Base-by-base conservation (phyloP, 2,329 filamentous ascomycete species). In the Gaeumannomyces tritici region DNA sequence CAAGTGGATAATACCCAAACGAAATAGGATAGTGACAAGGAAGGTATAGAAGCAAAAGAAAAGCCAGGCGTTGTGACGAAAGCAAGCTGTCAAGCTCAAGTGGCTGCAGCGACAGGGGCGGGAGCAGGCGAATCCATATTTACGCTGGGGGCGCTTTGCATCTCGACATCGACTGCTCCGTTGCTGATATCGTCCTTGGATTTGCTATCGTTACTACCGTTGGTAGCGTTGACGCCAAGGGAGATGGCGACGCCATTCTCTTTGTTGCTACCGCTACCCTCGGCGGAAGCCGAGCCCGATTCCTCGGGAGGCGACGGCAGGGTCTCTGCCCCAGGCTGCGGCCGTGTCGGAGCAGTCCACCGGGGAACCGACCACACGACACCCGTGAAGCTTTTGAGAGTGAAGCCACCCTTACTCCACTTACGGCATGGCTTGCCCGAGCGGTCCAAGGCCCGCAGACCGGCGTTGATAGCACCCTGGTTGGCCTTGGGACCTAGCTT, bases 401-500 rank as follows among this genome's bases (percentile, higher is more conserved):
- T 83, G 73, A 98, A 91, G 62, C 87, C 84, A 66, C 91, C 91
- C 74, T 88, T 90, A 72, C 86, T 82, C 95, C 95, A 99, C 73
- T 88, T 93, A 67, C 93, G 90, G 75, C 93, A 97, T 12, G 95
- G 93, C 71, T 93, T 90, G 67, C 93, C 93, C 9, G 89, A 89
- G 65, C 93, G 88, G 75, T 99, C 95, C 66, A 99, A 89, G 15
- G 95, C 93, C 62, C 95, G 91, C 60, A 99, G 87, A 61, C 91
- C 91, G 62, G 95, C 95, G 73, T 99, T 99, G 81, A 99, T 99
- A 64, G 93, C 93, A 66, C 95, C 95, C 70, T 93, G 90, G 74
- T 97, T 98, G 61, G 93, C 93, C 76, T 97, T 98, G 68, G 95
- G 95, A 4, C 93, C 93, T 29, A 98, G 88, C 74, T 96, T 96